Evolutionary conservation across 192 early-diverging fungal species (phyloP), one percentile per base, ranked within the genome.

Genomic region (Entomortierella lignicola): DNA sequence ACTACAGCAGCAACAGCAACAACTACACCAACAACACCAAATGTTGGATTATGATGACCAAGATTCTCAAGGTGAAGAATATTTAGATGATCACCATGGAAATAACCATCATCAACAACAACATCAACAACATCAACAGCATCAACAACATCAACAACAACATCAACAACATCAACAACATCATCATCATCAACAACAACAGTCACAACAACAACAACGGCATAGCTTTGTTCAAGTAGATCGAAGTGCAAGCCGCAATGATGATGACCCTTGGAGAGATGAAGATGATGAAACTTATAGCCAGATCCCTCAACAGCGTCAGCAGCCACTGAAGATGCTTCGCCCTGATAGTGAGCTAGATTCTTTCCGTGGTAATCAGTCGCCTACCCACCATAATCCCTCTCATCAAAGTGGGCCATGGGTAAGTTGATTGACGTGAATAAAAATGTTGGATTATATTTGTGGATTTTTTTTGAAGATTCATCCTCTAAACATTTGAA

Each of bases 231-330:
- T 77, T n/a, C 31, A 59, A 10, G 18, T 30, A 4, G 74, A 77
- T 3, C 48, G 69, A 1, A 27, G 23, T 29, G 41, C 63, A 8
- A 60, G 63, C 17, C 52, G 27, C 15, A 54, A 54, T 26, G 63
- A 73, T 41, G 74, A 69, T 60, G 74, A 77, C 44, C 74, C 74
- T 47, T 77, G 74, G 74, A 69, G 74, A 44, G 62, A 77, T 53
- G 74, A 77, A 44, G 74, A 77, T 25, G 74, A 39, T 8, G 74
- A 77, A 26, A 65, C 64, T 1, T 77, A 68, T 39, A 44, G 57
- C 2, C 21, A 44, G 20, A 2, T 15, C 17, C 44, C 44, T 27
- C 52, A 34, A 15, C 60, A 71, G 30, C 51, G 39, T 12, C 27
- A 44, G 8, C 52, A 56, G 51, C 62, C 52, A 8, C 60, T 47